A percentile compares a stretch with the other conserved stretches of the same genome.
These are phyloP conservation scores for Penicillium sclerotiorum DNA, from an alignment of 2,329 filamentous ascomycete species.

Conservation along the genomic window DNA sequence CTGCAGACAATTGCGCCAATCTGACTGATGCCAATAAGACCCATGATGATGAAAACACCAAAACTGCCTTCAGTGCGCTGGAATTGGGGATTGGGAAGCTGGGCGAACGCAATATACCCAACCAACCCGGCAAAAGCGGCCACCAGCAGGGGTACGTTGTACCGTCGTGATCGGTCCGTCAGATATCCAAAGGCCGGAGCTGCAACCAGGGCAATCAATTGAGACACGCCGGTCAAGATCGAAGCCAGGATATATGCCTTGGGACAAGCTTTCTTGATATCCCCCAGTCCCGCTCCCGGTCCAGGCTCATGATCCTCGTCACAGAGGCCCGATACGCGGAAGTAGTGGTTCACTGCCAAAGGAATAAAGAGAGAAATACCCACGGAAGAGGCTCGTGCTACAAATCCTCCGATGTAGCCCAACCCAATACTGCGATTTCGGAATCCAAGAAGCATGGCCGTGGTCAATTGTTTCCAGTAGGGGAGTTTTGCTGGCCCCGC, in stretches of 20 bases:
- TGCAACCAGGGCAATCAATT: constrained; percentile 79
- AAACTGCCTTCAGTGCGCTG: constrained; percentile 68
- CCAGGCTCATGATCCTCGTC: constrained; percentile 45
- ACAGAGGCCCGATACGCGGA: constrained; percentile 79
- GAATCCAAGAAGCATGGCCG: constrained; percentile 70
- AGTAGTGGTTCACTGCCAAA: constrained; percentile 88
- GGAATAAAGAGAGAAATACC: constrained; percentile 95
- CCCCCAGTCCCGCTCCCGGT: constrained; percentile 42
- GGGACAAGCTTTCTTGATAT: constrained; percentile 82
- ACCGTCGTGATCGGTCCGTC: constrained; percentile 66
- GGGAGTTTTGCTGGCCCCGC: constrained; percentile 15
- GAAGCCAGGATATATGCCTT: constrained; percentile 86
- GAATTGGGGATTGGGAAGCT: constrained; percentile 75
- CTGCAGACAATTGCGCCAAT: constrained; percentile 97
- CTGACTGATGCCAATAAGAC: constrained; percentile 85
- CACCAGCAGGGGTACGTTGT: constrained; percentile 74
- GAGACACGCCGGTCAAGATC: constrained; percentile 84
- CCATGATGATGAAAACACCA: constrained; percentile 73
- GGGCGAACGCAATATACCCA: constrained; percentile 76
- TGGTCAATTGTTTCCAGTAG: constrained; percentile 59
- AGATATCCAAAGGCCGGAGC: constrained; percentile 87
- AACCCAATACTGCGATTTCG: constrained; percentile 77
- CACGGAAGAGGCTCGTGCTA: constrained; percentile 90
- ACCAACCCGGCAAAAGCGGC: constrained; percentile 73
- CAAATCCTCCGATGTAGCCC: constrained; percentile 91